Evolutionary conservation across 495 filamentous ascomycete species (phyloP), one percentile per base, ranked within the genome.

Genomic region (Tuber brumale): DNA sequence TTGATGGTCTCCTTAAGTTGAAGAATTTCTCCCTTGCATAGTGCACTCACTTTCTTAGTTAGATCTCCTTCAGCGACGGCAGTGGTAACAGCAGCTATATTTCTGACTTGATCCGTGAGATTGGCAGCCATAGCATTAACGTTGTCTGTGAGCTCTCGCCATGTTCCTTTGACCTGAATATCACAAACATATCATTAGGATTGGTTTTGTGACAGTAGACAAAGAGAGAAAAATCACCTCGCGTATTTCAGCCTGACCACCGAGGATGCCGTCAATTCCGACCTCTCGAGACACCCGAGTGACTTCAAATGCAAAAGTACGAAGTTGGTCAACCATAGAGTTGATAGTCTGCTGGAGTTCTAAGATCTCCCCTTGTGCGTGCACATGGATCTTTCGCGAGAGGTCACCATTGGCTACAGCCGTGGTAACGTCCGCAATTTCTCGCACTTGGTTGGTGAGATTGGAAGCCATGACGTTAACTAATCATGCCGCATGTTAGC

Each of bases 91-190:
- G 95, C 93, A 2, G 95, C 97, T 76, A 99, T 98, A 85, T 93
- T 92, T 83, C 95, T 92, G 76, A 99, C 95, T 85, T 97, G 94
- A 21, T 92, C 92, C 7, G 95, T 99, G 75, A 99, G 86, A 85
- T 99, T 99, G 77, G 93, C 90, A 51, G 95, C 95, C 95, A 98
- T 97, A 66, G 95, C 95, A 81, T 99, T 99, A 79, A 99, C 95
- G 84, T 97, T 99, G 78, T 97, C 91, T 0, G 95, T 99, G 61
- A 99, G 89, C 81, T 97, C 95, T 83, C 97, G 96, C 95, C 95
- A 99, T 86, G 90, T 91, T 84, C 89, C 89, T 85, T 90, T 89
- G 31, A 91, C 89, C 82, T 83, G 74, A 71, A 72, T 66, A 71
- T 70, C 27, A 69, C 37, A 27, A 44, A 23, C 66, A 44, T 37